These are phyloP conservation scores for Quercus lobata DNA, from an alignment of 331 rosid genomes.

Conservation along the genomic window DNA sequence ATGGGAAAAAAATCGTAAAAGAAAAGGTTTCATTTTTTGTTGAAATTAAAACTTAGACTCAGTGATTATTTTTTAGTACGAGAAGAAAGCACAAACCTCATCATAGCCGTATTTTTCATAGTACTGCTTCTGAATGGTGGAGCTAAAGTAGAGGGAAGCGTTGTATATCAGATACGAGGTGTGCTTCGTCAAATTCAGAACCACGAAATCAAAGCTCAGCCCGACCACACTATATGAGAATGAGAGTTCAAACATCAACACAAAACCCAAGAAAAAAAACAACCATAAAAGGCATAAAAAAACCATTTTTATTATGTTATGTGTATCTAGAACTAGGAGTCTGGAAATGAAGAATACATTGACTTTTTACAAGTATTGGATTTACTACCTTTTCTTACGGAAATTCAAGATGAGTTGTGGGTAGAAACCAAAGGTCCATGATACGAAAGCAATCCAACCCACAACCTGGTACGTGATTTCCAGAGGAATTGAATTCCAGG, in stretches of 20 bases:
- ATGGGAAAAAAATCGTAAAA: no score
- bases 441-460: conserved; percentile 70
- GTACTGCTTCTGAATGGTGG: conserved; percentile 62
- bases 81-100: conserved; percentile 42
- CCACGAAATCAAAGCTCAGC: conserved; percentile 61
- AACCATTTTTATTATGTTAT: no score
- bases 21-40: no score
- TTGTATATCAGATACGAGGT: conserved; percentile 71
- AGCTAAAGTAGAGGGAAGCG: conserved; percentile 70
- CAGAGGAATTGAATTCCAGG: conserved; percentile 69
- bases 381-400: conserved; percentile 31
- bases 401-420: conserved; percentile 81
- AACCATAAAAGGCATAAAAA: background rate
- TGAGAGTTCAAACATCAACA: background rate
- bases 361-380: no score
- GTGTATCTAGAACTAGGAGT: no score
- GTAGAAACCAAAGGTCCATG: conserved; percentile 57
- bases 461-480: conserved; percentile 44
- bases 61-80: background rate
- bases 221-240: conserved; percentile 59
- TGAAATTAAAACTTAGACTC: no score
- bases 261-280: background rate
- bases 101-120: conserved; percentile 51
- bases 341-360: no score
- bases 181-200: conserved; percentile 62